Percentiles rank a stretch among this genome's conserved stretches.
Conservation (phyloP, 1,284 basidiomycete genomes). For the Rhodotorula sp. region DNA sequence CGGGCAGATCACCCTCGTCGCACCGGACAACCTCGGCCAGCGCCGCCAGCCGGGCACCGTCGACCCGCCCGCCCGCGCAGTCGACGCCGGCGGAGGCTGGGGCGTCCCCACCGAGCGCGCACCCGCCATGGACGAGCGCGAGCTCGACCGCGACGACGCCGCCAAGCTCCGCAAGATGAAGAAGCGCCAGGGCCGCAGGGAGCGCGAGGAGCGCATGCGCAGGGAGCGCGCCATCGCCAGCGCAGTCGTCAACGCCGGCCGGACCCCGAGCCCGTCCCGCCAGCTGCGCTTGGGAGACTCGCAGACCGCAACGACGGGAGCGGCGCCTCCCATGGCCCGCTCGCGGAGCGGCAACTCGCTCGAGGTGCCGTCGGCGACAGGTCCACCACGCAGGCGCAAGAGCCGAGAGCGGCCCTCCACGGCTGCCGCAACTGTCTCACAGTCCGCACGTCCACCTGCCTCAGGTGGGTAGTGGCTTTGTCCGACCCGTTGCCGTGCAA, state of each 20-base stretch:
- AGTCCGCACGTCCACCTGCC: neutral
- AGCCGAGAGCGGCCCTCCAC: neutral
- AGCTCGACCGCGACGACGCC: neutral
- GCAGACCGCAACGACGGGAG: neutral
- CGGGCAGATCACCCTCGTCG: slow-evolving; percentile 36
- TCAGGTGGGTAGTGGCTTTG: too few species aligned
- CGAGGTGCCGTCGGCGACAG: neutral
- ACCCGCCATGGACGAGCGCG: neutral
- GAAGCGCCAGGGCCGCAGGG: slow-evolving; percentile 6
- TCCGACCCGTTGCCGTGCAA: too few species aligned
- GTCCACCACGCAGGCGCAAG: neutral
- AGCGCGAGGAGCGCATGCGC: slow-evolving; percentile 9
- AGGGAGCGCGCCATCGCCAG: slow-evolving; percentile 13
- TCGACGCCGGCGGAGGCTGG: slow-evolving; percentile 19
- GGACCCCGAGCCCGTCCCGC: slow-evolving; percentile 3
- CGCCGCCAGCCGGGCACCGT: slow-evolving; percentile 19
- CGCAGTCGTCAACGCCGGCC: slow-evolving; percentile 36
- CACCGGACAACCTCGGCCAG: slow-evolving; percentile 36
- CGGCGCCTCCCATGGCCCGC: slow-evolving; percentile 1
- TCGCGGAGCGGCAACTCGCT: neutral
- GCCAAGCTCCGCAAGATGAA: slow-evolving; percentile 25
- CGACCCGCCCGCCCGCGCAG: slow-evolving; percentile 6
- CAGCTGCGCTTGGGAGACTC: too few species aligned
- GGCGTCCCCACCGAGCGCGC: slow-evolving; percentile 4
- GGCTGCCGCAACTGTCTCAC: neutral